These are phyloP conservation scores for Ophiostoma angusticollis DNA, from an alignment of 2,329 filamentous ascomycete species.

Conservation along the genomic window DNA sequence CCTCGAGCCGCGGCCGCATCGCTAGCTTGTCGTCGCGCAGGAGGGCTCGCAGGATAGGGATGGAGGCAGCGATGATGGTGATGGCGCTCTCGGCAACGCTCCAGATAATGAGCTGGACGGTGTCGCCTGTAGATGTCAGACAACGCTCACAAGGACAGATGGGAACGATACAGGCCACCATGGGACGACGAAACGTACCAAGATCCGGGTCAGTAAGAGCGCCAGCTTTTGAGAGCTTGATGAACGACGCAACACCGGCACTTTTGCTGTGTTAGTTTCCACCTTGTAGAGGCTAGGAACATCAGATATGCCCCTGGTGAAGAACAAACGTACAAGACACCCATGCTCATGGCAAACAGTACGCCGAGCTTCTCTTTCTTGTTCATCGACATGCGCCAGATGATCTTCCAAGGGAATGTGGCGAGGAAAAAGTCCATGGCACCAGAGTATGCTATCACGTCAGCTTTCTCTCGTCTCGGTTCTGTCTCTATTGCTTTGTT, in stretches of 20 bases:
- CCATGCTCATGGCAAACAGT: slow-evolving; percentile 30
- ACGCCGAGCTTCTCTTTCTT: slow-evolving; percentile 28
- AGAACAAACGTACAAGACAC: too few species aligned
- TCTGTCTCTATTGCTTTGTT: too few species aligned
- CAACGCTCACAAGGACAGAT: background rate
- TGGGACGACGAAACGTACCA: slow-evolving; percentile 2
- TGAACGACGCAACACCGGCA: slow-evolving; percentile 4
- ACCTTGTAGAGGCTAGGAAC: too few species aligned
- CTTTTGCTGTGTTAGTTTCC: too few species aligned
- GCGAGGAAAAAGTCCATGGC: slow-evolving; percentile 17
- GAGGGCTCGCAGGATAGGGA: slow-evolving; percentile 11
- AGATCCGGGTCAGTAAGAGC: slow-evolving; percentile 3
- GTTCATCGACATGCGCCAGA: slow-evolving; percentile 27
- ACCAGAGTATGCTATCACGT: slow-evolving; percentile 16
- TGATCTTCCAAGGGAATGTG: slow-evolving; percentile 27
- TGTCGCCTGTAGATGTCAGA: slow-evolving; percentile 1
- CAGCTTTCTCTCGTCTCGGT: too few species aligned
- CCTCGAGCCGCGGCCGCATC: background rate
- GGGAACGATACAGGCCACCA: too few species aligned
- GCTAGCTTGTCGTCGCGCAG: slow-evolving; percentile 17
- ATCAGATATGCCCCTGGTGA: too few species aligned
- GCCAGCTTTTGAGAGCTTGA: slow-evolving; percentile 5
- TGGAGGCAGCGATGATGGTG: slow-evolving; percentile 12
- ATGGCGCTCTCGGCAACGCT: slow-evolving; percentile 10
- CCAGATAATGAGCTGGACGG: slow-evolving; percentile 9